phyloP scores from a whole-genome alignment of 345 rosid species.

The Rhizophora mangle region DNA sequence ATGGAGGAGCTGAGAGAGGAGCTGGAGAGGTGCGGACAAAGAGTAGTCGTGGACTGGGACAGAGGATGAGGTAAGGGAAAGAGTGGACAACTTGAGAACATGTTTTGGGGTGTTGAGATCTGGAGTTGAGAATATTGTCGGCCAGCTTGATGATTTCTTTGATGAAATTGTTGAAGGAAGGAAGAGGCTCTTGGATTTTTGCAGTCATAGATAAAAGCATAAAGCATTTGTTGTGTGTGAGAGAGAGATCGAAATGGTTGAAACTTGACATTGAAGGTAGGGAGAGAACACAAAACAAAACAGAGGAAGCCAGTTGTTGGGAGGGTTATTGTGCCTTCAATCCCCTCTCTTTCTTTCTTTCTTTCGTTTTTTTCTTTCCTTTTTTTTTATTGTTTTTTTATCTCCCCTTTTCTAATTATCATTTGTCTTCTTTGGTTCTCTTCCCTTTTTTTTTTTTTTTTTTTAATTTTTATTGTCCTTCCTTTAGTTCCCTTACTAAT shows the following conservation, averaged over 20 bases:
- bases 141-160: constrained; percentile 87
- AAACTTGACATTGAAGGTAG: constrained; percentile 1
- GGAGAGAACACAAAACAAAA: constrained; percentile 14
- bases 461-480: not conserved
- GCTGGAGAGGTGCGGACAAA: constrained; percentile 46
- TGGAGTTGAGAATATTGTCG: constrained; percentile 67
- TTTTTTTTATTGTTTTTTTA: not conserved
- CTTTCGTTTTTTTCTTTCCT: not conserved
- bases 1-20: constrained; percentile 77
- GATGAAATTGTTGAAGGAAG: constrained; percentile 99
- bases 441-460: not conserved
- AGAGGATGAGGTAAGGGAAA: constrained; percentile 51
- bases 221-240: not conserved
- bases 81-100: constrained; percentile 58
- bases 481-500: not conserved
- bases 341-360: constrained; percentile 1
- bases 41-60: constrained; percentile 29
- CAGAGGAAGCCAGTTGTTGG: constrained; percentile 30
- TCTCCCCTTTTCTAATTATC: no score
- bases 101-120: constrained; percentile 63
- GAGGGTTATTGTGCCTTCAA: constrained; percentile 29
- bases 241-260: constrained; percentile 1
- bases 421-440: not conserved
- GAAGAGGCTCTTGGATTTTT: constrained; percentile 87
- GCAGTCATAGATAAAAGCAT: constrained; percentile 64